Evolutionary conservation across 2,329 filamentous ascomycete genomes (phyloP).

Genomic region (Phaeosphaeria sp.): DNA sequence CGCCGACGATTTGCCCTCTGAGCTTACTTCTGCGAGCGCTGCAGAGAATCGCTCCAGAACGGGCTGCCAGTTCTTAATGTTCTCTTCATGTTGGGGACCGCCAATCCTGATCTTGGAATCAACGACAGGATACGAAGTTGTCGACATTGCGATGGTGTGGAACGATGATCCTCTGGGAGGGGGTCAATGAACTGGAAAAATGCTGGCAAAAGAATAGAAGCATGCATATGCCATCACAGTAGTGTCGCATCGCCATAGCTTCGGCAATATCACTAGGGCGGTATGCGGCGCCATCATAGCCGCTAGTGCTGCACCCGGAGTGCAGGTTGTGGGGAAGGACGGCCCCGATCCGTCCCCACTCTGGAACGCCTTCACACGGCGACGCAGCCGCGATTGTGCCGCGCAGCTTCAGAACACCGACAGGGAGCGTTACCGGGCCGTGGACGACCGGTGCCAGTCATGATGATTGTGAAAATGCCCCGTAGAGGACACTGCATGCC

Average conservation of each 20-base stretch:
- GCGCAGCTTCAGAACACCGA: too few species aligned
- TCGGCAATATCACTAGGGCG: background rate
- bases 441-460: too few species aligned
- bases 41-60: conserved; percentile 42
- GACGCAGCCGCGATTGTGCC: background rate
- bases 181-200: background rate
- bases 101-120: conserved; percentile 3
- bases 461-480: background rate
- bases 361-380: background rate
- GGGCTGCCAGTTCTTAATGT: conserved; percentile 31
- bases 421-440: too few species aligned
- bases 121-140: conserved; percentile 1
- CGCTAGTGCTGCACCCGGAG: background rate
- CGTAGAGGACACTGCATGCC: too few species aligned
- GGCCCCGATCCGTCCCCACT: conserved; percentile 1
- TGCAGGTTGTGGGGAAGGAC: background rate
- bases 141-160: background rate
- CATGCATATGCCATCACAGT: background rate
- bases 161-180: background rate
- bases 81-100: background rate
- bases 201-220: background rate
- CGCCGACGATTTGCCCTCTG: conserved; percentile 41
- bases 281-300: background rate
- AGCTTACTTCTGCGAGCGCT: conserved; percentile 30
- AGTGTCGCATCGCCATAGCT: background rate